Evolutionary conservation across 78 protist species (phyloP), one percentile per base, ranked within the genome.

Genomic region (Planoprotostelium fungivorum): DNA sequence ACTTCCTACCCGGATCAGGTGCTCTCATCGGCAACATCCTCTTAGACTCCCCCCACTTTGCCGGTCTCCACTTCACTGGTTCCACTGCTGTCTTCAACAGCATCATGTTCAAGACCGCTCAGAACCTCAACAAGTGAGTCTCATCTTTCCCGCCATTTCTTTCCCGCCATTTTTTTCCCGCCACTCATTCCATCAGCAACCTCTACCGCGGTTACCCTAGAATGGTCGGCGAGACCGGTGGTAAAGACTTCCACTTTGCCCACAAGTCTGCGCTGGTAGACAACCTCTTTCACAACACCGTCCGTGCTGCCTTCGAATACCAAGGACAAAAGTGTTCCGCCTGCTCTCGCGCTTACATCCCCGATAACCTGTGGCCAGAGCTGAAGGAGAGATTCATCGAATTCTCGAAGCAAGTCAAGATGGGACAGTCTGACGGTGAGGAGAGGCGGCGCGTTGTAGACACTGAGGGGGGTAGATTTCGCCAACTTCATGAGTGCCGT

Each of bases 271-370:
- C 89, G 38, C 94, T 87, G 35, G 94, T 92, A 34, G 95, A 92
- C 35, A 37, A 86, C 84, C 88, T 91, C 39, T 89, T 94, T 29
- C 73, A 83, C 91, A 92, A 84, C 93, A 92, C 95, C 0, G n/a
- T 98, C 36, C 91, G 99, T 39, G 95, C 94, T 37, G 89, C 98
- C 0, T 98, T 97, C 83, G 99, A 98, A 87, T 98, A 96, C 90
- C 95, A 91, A 87, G 99, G 99, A 38, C 99, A 98, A 87, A 97
- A 98, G 95, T 97, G 99, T 93, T 94, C 97, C 0, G 99, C 99
- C 35, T 88, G 94, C 91, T 93, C 97, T 28, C 94, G 99, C 36
- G 88, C 96, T 83, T 98, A 97, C 88, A 85, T 95, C 28, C 98
- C 99, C 84, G 84, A 88, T 35, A 85, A 86, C 5, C 37, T 91